Percentiles rank a stretch among this genome's conserved stretches.
Evolutionary conservation across 371 early-diverging fungal genomes (phyloP).

Genomic region (Amoeboradix gromovi): DNA sequence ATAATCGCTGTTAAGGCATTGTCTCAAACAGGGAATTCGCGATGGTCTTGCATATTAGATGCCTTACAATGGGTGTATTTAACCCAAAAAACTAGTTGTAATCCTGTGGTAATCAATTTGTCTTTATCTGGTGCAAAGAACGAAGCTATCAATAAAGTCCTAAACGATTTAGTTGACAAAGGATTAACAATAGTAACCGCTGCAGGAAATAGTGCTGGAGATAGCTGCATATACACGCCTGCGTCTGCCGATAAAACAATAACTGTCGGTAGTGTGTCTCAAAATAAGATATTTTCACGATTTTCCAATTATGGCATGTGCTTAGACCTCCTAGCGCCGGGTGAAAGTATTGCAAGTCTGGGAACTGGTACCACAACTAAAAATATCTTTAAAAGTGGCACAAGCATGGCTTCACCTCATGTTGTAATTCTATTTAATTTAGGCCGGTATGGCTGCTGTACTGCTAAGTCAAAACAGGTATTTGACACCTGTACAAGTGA

Average conservation of each 20-base stretch:
- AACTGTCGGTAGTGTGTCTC: constrained; percentile 8
- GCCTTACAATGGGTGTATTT: constrained; percentile 13
- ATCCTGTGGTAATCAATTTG: constrained; percentile 8
- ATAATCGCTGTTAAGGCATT: constrained; percentile 14
- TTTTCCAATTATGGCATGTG: constrained; percentile 17
- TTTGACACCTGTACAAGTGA: not conserved
- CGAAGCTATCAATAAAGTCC: not conserved
- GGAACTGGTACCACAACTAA: constrained; percentile 2
- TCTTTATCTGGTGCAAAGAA: constrained; percentile 3
- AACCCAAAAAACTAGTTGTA: constrained; percentile 8
- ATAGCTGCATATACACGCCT: constrained; percentile 15
- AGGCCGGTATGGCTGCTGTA: constrained; percentile 14
- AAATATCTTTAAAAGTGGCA: constrained; percentile 9
- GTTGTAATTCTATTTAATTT: constrained; percentile 3
- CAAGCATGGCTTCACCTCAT: constrained; percentile 20
- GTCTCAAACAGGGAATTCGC: constrained; percentile 10
- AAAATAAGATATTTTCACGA: constrained; percentile 7
- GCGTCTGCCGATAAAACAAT: constrained; percentile 11
- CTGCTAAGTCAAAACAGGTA: not conserved
- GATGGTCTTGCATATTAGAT: constrained; percentile 8
- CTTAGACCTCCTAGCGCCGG: constrained; percentile 16
- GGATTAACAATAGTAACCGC: constrained; percentile 13
- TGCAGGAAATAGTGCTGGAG: constrained; percentile 13
- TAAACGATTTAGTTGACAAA: not conserved
- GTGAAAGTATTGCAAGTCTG: constrained; percentile 7